A percentile compares a stretch with the other conserved stretches of the same genome.
Conservation (phyloP, 768 basidiomycete species). For the Symmetrospora coprosmae region DNA sequence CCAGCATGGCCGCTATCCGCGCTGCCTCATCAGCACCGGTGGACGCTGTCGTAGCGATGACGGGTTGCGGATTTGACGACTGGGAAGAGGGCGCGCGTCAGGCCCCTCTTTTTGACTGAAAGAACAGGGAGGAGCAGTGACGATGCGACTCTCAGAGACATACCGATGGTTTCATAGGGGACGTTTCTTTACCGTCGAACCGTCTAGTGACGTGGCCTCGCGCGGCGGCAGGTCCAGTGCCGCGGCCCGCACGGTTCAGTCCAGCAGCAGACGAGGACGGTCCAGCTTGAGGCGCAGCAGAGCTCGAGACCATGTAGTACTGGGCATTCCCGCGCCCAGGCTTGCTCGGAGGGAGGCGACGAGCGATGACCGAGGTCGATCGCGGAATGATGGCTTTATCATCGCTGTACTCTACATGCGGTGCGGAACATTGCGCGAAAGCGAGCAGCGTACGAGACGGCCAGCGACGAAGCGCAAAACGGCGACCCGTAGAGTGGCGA, state of each 20-base stretch:
- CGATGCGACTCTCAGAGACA: neutral
- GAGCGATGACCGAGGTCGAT: slow-evolving; percentile 84
- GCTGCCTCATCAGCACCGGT: slow-evolving; percentile 68
- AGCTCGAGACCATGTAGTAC: slow-evolving; percentile 37
- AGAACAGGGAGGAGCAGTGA: neutral
- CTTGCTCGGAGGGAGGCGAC: slow-evolving; percentile 61
- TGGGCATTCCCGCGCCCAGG: slow-evolving; percentile 38
- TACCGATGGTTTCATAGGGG: neutral
- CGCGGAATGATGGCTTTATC: slow-evolving; percentile 83
- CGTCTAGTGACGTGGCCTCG: slow-evolving; percentile 16
- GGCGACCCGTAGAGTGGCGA: no score
- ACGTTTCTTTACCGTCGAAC: slow-evolving; percentile 13
- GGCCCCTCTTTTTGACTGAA: no score
- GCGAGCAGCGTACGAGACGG: neutral
- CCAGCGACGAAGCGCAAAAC: neutral
- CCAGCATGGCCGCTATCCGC: slow-evolving; percentile 97
- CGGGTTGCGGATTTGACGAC: neutral
- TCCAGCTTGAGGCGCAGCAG: slow-evolving; percentile 32
- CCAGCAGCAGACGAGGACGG: slow-evolving; percentile 29
- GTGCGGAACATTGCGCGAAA: no score
- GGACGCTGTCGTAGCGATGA: slow-evolving; percentile 19
- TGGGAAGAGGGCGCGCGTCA: neutral
- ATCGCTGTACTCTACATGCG: slow-evolving; percentile 76
- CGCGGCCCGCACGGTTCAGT: slow-evolving; percentile 27
- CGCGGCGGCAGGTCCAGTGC: no score